Base-by-base conservation (phyloP, 345 rosid species). In the Salix brachista region DNA sequence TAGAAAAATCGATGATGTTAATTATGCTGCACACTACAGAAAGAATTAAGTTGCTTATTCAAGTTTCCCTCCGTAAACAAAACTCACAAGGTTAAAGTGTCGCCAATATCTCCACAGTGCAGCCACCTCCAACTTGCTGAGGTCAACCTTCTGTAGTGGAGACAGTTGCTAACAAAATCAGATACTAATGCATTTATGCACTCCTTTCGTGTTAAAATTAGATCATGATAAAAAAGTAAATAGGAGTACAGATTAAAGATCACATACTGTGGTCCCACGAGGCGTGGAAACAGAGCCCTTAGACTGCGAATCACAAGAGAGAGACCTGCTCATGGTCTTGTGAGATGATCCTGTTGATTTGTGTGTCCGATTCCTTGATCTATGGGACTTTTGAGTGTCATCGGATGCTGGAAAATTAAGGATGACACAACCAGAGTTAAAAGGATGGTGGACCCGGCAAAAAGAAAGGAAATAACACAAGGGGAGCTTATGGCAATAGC, bases 61-160 rank as follows among this genome's bases (percentile, higher is more conserved):
- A 5, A 65, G 67, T 65, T 10, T 30, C 67, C 36, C 39, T 30
- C 39, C 8, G 36, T 8, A 42, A 9, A 34, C 1, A 42, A 42
- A 11, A 61, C 97, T 88, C 78, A 95, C 99, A 11, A 93, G 97
- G 89, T 95, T 93, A 84, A 90, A 95, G 77, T 95, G 94, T 79
- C 89, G 91, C 90, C 89, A 85, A 79, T 95, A 93, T 91, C 91
- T 90, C 91, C 90, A 85, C 64, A 96, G 82, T 16, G 98, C 96
- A 81, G 91, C 86, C 87, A 88, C 90, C 88, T 96, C 98, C 87
- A 93, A 80, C 82, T 92, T 96, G 89, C 93, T 89, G 21, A 96
- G 91, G 87, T 96, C 98, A 81, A 91, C 88, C 83, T 86, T 95
- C 94, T 95, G 84, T 74, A 64, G 19, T 32, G 72, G n/a, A 77